Evolutionary conservation across 768 basidiomycete species (phyloP), one percentile per base, ranked within the genome.

Genomic region (Crepidotus variabilis): DNA sequence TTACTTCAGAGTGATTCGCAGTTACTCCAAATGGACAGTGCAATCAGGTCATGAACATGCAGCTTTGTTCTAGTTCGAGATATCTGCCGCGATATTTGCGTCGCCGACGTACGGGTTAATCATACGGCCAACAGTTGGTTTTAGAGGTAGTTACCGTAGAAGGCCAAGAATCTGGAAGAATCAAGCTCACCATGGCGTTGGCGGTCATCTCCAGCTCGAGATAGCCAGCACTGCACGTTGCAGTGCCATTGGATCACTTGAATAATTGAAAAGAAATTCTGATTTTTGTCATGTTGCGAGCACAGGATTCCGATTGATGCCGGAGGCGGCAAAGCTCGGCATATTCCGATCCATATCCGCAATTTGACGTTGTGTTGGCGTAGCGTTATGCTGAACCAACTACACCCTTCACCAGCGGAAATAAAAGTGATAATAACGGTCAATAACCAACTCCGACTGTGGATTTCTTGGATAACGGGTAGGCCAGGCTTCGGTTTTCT

Each of bases 391-490:
- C 39, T 43, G 39, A 43, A 43, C 39, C 39, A 43, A 43, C 39
- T 43, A 43, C 39, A 20, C 39, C 39, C 13, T 16, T 20, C 13
- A 43, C 39, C 39, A 43, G 13, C 39, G 39, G 39, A 43, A 14
- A 20, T 20, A 20, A 43, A 14, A 11, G 39, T 20, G 5, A 43
- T 14, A 20, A 43, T 43, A 43, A 43, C 39, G 39, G 39, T 43
- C 13, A 16, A 14, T 16, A 11, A 11, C 13, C 39, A 43, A 5
- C 39, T 43, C 39, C 39, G 39, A 43, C 18, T 43, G 14, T 43
- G 13, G 39, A 16, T 43, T 43, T 43, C 55, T 55, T 56, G 47
- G 50, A 32, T 32, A 51, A 39, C 39, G 48, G 33, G 46, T 20
- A 16, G 13, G 18, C 39, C 13, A 43, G 39, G 39, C 18, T 20